Percentiles rank a stretch among this genome's conserved stretches.
phyloP scores from a whole-genome alignment of 1,284 basidiomycete species.

The Vanrija sp. region DNA sequence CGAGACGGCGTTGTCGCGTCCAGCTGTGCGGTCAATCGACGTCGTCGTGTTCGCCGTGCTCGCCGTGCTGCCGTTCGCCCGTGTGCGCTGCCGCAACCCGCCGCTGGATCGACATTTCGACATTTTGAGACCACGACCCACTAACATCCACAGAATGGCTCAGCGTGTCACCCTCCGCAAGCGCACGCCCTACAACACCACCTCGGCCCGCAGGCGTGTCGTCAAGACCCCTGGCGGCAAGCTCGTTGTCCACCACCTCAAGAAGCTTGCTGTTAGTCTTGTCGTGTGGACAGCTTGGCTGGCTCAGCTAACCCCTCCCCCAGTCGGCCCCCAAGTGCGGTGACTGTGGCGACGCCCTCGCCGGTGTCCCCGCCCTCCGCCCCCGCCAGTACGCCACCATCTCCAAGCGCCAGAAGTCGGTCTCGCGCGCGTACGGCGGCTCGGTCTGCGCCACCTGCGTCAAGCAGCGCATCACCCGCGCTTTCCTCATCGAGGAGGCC shows the following conservation, averaged over 20 bases:
- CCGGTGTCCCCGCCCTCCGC: slow-evolving; percentile 89
- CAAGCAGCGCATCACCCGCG: slow-evolving; percentile 90
- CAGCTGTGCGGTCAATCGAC: neutral
- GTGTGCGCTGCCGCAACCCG: no score
- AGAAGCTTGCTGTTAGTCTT: slow-evolving; percentile 50
- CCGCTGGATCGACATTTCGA: no score
- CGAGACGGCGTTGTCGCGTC: neutral
- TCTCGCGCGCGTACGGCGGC: slow-evolving; percentile 89
- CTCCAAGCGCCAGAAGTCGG: slow-evolving; percentile 93
- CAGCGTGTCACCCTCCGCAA: slow-evolving; percentile 99
- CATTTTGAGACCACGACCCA: neutral
- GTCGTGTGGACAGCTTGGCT: neutral
- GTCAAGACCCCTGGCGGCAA: slow-evolving; percentile 81
- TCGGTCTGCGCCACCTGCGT: slow-evolving; percentile 91
- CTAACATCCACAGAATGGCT: slow-evolving; percentile 64
- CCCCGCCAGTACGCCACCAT: slow-evolving; percentile 88
- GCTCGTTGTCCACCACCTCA: slow-evolving; percentile 52
- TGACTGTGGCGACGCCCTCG: slow-evolving; percentile 87
- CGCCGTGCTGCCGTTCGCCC: neutral
- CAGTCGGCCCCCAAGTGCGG: slow-evolving; percentile 83
- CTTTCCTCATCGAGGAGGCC: slow-evolving; percentile 98
- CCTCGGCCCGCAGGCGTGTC: slow-evolving; percentile 89
- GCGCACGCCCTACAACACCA: slow-evolving; percentile 98
- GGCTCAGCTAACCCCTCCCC: slow-evolving; percentile 5
- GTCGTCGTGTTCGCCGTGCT: neutral